These are phyloP conservation scores for Ganoderma sinense DNA, from an alignment of 1,284 basidiomycete species.

Conservation along the genomic window DNA sequence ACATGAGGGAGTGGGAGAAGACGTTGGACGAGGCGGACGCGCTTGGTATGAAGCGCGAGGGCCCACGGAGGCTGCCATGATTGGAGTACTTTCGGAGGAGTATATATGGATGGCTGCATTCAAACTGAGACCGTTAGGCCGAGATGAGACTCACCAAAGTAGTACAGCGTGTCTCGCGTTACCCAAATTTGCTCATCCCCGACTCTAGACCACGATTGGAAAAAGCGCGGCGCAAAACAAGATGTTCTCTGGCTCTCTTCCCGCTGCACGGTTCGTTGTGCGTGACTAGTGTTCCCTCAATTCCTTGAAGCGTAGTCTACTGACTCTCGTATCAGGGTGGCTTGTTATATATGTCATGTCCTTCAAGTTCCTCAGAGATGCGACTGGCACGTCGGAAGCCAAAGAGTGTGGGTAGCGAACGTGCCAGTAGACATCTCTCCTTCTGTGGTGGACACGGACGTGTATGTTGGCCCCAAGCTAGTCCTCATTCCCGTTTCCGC, in stretches of 20 bases:
- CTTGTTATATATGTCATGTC: neutral
- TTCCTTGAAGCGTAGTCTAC: neutral
- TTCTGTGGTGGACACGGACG: neutral
- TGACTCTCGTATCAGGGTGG: neutral
- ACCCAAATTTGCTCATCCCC: neutral
- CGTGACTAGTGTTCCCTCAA: neutral
- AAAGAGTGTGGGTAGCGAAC: neutral
- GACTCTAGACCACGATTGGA: neutral
- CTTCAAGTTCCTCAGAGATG: neutral
- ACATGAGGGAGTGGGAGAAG: neutral
- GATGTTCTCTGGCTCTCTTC: neutral
- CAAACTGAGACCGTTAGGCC: too few relatives aligned
- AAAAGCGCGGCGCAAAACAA: neutral
- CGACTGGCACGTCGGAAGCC: neutral
- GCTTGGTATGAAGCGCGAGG: neutral
- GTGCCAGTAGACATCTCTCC: neutral
- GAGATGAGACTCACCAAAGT: too few relatives aligned
- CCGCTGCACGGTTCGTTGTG: neutral
- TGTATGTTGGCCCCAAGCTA: neutral
- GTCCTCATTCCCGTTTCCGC: neutral
- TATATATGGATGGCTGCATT: too few relatives aligned
- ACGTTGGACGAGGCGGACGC: neutral
- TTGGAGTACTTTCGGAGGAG: too few relatives aligned
- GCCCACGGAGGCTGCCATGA: too few relatives aligned
- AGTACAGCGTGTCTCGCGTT: neutral